Evolutionary conservation across 2,329 filamentous ascomycete species (phyloP).

Genomic region (Fusarium sp.): DNA sequence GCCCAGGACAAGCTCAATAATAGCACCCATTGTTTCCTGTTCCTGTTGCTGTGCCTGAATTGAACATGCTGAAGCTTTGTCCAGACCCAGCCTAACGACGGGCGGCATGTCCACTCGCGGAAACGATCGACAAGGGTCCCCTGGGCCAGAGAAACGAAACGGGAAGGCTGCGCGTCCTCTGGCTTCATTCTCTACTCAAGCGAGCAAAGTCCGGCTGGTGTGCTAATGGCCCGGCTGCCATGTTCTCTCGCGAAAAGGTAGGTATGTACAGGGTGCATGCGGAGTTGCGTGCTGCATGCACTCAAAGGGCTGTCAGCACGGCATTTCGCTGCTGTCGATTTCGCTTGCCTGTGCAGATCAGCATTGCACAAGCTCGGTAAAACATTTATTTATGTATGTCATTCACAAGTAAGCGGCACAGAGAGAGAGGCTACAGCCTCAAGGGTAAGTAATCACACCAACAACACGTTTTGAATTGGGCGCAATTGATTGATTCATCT

Average conservation of each 20-base stretch:
- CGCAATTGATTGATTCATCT: background rate
- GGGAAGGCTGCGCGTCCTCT: conserved; percentile 30
- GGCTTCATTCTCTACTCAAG: conserved; percentile 11
- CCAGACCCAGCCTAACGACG: conserved; percentile 3
- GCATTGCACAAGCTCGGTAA: background rate
- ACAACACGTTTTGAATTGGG: background rate
- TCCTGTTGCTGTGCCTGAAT: conserved; percentile 8
- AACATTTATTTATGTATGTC: background rate
- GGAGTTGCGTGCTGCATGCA: conserved; percentile 4
- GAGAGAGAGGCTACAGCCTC: background rate
- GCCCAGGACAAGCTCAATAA: background rate
- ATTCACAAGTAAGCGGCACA: background rate
- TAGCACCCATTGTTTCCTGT: conserved; percentile 5
- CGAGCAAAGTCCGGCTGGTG: background rate
- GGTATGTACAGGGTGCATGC: background rate
- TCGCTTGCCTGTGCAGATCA: background rate
- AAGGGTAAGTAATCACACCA: background rate
- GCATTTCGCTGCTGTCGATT: background rate
- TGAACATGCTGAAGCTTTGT: conserved; percentile 11
- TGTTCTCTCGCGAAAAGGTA: background rate
- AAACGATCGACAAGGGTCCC: conserved; percentile 37
- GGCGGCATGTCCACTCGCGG: conserved; percentile 29
- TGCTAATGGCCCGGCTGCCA: background rate
- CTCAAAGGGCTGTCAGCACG: conserved; percentile 2
- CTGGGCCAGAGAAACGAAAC: conserved; percentile 37